Conservation (phyloP, 139 green algal species). For the Tetratostichococcus sp. region DNA sequence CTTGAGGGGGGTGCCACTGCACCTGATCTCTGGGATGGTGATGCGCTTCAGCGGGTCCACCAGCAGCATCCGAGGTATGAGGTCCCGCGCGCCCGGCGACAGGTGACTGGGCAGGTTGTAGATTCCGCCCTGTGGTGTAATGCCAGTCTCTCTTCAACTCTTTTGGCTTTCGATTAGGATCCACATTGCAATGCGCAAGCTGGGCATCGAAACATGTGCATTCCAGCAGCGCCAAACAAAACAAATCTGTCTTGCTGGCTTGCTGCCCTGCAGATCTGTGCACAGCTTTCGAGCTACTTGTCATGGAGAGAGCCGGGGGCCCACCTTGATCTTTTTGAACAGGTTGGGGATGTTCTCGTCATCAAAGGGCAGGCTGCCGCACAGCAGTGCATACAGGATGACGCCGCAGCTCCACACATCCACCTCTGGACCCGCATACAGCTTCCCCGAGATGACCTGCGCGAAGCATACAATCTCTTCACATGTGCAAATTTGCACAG, state of each 20-base stretch:
- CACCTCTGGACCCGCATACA: conserved; percentile 97
- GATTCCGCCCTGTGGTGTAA: conserved; percentile 61
- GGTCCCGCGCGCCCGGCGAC: conserved; percentile 84
- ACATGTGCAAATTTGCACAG: neutral
- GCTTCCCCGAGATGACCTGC: conserved; percentile 92
- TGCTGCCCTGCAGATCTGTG: too few species aligned
- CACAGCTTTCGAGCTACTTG: too few species aligned
- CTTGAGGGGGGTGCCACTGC: too few species aligned
- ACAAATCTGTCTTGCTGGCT: too few species aligned
- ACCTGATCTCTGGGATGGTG: conserved; percentile 96
- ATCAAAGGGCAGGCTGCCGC: conserved; percentile 96
- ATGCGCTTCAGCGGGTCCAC: conserved; percentile 98
- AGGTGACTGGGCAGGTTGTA: conserved; percentile 96
- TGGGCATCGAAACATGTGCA: too few species aligned
- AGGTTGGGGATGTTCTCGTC: conserved; percentile 99
- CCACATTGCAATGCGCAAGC: too few species aligned
- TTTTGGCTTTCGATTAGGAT: too few species aligned
- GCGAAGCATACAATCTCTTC: too few species aligned
- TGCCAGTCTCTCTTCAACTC: too few species aligned
- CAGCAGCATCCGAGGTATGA: conserved; percentile 98
- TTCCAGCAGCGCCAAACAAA: neutral
- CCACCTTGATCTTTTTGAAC: conserved; percentile 99
- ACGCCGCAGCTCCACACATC: conserved; percentile 99
- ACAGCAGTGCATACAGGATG: conserved; percentile 99
- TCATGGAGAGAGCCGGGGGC: too few species aligned